Evolutionary conservation across 169 alveolate species (phyloP).

Genomic region (Plasmodium malariae): DNA sequence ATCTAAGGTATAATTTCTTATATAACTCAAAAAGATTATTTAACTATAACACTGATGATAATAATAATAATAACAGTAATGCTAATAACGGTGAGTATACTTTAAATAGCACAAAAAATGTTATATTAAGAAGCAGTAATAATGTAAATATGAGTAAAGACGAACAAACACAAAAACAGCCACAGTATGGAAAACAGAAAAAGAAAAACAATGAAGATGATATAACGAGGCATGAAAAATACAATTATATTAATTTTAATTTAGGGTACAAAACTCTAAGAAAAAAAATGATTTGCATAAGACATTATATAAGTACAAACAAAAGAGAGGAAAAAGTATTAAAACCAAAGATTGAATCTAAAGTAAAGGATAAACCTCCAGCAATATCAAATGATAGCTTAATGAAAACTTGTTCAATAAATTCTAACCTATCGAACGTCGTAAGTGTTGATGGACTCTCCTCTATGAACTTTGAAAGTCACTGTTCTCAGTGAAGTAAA

Average conservation of each 20-base stretch:
- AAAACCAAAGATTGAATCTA: constrained; percentile 18
- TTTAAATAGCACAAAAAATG: not conserved
- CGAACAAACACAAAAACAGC: constrained; percentile 7
- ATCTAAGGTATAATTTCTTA: constrained; percentile 41
- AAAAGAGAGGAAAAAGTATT: constrained; percentile 23
- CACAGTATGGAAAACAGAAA: constrained; percentile 65
- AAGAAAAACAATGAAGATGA: constrained; percentile 54
- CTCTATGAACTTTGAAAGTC: constrained; percentile 50
- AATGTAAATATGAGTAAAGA: constrained; percentile 29
- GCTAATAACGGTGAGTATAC: not conserved
- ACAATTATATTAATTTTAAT: constrained; percentile 61
- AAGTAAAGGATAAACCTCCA: constrained; percentile 24
- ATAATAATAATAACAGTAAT: not conserved
- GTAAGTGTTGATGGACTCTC: constrained; percentile 55
- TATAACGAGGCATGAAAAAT: constrained; percentile 39
- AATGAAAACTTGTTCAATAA: constrained; percentile 46
- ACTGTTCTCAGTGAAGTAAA: constrained; percentile 29
- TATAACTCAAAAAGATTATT: constrained; percentile 40
- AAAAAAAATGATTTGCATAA: constrained; percentile 64
- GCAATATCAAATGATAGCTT: constrained; percentile 29
- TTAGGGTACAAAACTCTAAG: constrained; percentile 55
- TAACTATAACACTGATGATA: constrained; percentile 1
- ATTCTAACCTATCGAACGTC: constrained; percentile 50
- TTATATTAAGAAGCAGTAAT: constrained; percentile 9
- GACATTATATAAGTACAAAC: constrained; percentile 22